Percentiles rank a stretch among this genome's conserved stretches.
These are phyloP conservation scores for Collybia sordida DNA, from an alignment of 768 basidiomycete species.

Conservation along the genomic window DNA sequence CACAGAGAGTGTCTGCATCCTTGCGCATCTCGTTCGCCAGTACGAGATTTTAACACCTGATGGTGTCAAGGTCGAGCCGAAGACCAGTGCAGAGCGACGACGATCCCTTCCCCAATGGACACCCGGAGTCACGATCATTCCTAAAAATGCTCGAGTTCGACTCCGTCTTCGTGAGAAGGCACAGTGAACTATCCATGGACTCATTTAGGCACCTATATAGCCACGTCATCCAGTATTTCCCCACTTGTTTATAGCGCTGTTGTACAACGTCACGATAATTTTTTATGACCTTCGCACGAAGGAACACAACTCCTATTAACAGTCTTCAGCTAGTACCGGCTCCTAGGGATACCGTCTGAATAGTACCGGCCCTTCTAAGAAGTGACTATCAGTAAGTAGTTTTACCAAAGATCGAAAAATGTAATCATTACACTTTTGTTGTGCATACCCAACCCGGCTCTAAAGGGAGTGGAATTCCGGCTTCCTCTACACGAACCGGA, in stretches of 20 bases:
- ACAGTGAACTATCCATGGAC: neutral
- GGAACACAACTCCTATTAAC: too few species aligned
- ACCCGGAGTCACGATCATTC: slow-evolving; percentile 33
- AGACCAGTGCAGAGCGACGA: slow-evolving; percentile 31
- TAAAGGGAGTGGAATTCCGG: neutral
- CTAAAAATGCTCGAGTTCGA: slow-evolving; percentile 25
- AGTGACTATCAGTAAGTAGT: neutral
- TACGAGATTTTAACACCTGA: slow-evolving; percentile 41
- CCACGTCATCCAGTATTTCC: neutral
- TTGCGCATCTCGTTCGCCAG: slow-evolving; percentile 40
- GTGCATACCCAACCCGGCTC: slow-evolving; percentile 3
- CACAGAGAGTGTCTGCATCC: slow-evolving; percentile 38
- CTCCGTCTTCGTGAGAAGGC: slow-evolving; percentile 8
- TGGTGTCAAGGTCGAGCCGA: slow-evolving; percentile 21
- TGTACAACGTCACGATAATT: too few species aligned
- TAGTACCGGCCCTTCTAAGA: too few species aligned
- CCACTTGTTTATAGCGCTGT: too few species aligned
- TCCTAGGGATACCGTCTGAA: too few species aligned
- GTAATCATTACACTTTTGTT: neutral
- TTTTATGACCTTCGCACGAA: too few species aligned
- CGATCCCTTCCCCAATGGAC: slow-evolving; percentile 33
- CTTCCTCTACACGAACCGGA: neutral
- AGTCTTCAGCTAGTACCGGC: too few species aligned
- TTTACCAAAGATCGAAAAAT: neutral
- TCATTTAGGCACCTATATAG: neutral